phyloP scores from a whole-genome alignment of 352 stramenopile species.

The Globisporangium heterothallicum region DNA sequence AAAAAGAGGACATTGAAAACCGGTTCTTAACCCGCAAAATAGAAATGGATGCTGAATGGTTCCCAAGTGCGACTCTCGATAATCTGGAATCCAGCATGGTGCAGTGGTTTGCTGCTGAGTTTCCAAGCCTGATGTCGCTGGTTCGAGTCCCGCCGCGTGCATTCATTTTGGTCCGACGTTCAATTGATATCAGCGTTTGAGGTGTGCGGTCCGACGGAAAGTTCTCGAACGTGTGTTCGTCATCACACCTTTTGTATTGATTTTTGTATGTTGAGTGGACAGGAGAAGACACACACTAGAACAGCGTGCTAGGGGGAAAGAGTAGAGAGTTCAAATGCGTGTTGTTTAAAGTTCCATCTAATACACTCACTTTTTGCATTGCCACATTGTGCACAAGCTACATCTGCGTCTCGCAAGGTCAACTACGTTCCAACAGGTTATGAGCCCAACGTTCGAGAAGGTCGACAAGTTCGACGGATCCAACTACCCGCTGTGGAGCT shows the following conservation, averaged over 20 bases:
- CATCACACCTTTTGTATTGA: not conserved
- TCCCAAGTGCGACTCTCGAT: not conserved
- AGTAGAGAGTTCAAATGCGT: not conserved
- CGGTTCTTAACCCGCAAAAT: no score
- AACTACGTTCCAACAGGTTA: not conserved
- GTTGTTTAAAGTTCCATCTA: not conserved
- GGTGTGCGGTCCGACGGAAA: not conserved
- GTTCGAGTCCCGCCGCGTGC: not conserved
- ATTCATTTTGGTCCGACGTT: not conserved
- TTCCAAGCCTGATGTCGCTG: not conserved
- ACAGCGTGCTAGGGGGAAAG: not conserved
- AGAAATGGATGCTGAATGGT: no score
- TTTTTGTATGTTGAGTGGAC: not conserved
- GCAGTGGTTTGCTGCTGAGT: not conserved
- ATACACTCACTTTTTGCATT: not conserved
- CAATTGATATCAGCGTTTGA: not conserved
- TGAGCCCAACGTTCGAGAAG: conserved; percentile 2
- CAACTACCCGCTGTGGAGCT: not conserved
- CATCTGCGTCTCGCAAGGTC: not conserved
- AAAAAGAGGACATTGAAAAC: no score
- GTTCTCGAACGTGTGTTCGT: not conserved
- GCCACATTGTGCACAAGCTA: not conserved
- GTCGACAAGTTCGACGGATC: conserved; percentile 1
- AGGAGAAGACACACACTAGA: not conserved
- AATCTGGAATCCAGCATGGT: not conserved